A percentile compares a stretch with the other conserved stretches of the same genome.
phyloP scores from a whole-genome alignment of 2,329 filamentous ascomycete species.

The Apiospora hydei region DNA sequence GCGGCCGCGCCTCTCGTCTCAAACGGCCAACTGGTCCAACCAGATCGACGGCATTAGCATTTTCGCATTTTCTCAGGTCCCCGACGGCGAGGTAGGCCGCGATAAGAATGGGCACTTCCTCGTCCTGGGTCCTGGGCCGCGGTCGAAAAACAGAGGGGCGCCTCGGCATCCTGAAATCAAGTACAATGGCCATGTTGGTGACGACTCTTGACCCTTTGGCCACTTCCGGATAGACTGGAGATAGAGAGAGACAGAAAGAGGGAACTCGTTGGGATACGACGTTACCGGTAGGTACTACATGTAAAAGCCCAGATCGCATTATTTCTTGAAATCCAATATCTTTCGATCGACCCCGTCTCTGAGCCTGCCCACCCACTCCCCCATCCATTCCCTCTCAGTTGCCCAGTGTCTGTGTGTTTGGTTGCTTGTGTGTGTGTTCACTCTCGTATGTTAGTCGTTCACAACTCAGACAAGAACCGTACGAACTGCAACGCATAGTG shows the following conservation, averaged over 20 bases:
- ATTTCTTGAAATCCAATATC: conserved; percentile 18
- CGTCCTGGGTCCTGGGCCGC: background rate
- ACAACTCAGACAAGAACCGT: conserved; percentile 11
- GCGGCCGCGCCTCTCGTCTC: background rate
- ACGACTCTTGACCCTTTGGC: conserved; percentile 5
- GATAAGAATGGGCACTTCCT: background rate
- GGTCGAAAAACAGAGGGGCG: conserved; percentile 17
- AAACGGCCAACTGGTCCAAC: conserved; percentile 11
- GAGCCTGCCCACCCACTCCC: background rate
- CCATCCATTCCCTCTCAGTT: background rate
- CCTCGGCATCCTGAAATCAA: background rate
- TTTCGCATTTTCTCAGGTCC: background rate
- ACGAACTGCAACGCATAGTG: conserved; percentile 14
- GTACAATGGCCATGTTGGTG: background rate
- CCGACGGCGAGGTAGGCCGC: conserved; percentile 6
- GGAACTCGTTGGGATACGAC: background rate
- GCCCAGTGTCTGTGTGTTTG: background rate
- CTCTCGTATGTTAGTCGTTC: conserved; percentile 10
- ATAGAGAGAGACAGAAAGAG: background rate
- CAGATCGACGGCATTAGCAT: conserved; percentile 5
- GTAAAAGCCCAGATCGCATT: background rate
- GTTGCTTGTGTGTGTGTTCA: background rate
- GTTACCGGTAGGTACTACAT: background rate
- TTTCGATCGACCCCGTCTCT: conserved; percentile 18
- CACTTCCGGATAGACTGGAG: background rate